These are phyloP conservation scores for Coccomyxa sp. DNA, from an alignment of 139 green algal species.

Conservation along the genomic window DNA sequence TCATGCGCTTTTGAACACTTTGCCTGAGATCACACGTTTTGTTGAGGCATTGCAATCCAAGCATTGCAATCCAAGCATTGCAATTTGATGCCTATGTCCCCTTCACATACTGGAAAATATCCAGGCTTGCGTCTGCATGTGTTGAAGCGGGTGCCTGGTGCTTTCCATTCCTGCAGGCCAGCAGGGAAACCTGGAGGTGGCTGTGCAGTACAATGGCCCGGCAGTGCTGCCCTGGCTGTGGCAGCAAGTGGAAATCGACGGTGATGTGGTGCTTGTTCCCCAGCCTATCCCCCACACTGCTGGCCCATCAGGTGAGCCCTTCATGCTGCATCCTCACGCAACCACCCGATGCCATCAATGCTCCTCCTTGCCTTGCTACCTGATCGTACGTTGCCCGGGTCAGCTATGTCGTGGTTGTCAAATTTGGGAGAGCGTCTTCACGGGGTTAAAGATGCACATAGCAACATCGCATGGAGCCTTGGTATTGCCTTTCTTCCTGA, in stretches of 20 bases:
- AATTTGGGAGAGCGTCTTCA: neutral
- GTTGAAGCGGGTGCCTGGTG: too few relatives aligned
- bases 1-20: too few relatives aligned
- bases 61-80: neutral
- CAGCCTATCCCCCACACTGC: slow-evolving; percentile 4
- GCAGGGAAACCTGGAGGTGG: neutral
- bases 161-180: too few relatives aligned
- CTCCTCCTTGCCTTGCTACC: neutral
- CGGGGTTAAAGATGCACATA: neutral
- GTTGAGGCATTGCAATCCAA: neutral
- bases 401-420: neutral
- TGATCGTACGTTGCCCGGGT: neutral
- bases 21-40: too few relatives aligned
- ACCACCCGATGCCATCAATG: too few relatives aligned
- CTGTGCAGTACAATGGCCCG: slow-evolving; percentile 7
- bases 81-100: neutral
- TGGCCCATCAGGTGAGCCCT: neutral
- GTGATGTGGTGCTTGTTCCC: neutral
- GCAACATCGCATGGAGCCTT: neutral
- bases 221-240: slow-evolving; percentile 21
- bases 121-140: too few relatives aligned
- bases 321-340: too few relatives aligned
- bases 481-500: too few relatives aligned
- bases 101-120: too few relatives aligned
- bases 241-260: neutral